These are phyloP conservation scores for Brassica napus DNA, from an alignment of 345 rosid species.

Conservation along the genomic window DNA sequence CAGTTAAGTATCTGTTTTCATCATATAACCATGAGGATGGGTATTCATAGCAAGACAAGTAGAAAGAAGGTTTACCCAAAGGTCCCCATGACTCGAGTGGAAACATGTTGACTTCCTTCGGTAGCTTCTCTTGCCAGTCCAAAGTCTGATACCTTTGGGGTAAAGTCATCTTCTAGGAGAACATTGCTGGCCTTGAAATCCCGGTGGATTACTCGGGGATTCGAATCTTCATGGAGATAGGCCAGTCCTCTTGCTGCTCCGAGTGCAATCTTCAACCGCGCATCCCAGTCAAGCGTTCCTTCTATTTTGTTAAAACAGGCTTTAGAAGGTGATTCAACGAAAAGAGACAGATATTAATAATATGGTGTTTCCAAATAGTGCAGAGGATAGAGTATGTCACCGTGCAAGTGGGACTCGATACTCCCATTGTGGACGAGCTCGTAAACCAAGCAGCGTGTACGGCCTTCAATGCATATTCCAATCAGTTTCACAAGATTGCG, in stretches of 20 bases:
- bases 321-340: slow-evolving; percentile 24
- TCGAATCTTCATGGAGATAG: slow-evolving; percentile 99
- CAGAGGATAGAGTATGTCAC: slow-evolving; percentile 45
- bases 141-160: slow-evolving; percentile 97
- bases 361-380: neutral
- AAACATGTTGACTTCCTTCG: slow-evolving; percentile 95
- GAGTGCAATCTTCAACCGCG: slow-evolving; percentile 92
- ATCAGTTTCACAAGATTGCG: slow-evolving; percentile 95
- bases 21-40: neutral
- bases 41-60: neutral
- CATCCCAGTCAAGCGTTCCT: slow-evolving; percentile 96
- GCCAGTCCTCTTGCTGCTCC: slow-evolving; percentile 99
- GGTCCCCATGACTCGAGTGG: slow-evolving; percentile 99
- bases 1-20: slow-evolving; percentile 8
- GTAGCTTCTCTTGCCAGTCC: slow-evolving; percentile 99
- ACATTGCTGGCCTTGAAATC: slow-evolving; percentile 99
- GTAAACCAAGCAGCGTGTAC: slow-evolving; percentile 81
- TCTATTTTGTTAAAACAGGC: slow-evolving; percentile 53
- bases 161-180: slow-evolving; percentile 82
- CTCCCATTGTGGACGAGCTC: slow-evolving; percentile 96
- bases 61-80: slow-evolving; percentile 64
- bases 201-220: slow-evolving; percentile 95
- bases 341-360: neutral
- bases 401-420: slow-evolving; percentile 98
- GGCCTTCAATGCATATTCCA: slow-evolving; percentile 94